Evolutionary conservation across 306 rosid genomes (phyloP).

Genomic region (Adenanthera pavonina): DNA sequence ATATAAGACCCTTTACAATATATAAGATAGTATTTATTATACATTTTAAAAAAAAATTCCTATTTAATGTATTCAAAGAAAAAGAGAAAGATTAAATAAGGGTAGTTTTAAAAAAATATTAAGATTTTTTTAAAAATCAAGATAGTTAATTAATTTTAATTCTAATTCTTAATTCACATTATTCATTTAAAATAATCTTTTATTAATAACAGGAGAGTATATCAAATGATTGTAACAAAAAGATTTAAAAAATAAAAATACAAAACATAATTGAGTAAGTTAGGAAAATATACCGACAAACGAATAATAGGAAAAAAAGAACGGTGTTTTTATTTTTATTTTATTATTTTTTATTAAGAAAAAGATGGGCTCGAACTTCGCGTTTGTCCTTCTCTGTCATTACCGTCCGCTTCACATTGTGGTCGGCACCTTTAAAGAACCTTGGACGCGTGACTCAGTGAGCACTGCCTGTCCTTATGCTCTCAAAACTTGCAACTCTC

Average conservation of each 20-base stretch:
- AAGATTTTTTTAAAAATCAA: too few species aligned
- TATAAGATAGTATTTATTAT: too few species aligned
- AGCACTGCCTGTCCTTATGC: constrained; percentile 27
- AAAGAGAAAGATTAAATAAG: too few species aligned
- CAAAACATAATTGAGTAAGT: background rate
- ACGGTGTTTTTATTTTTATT: background rate
- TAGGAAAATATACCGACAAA: background rate
- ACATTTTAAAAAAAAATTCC: too few species aligned
- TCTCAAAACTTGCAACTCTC: constrained; percentile 36
- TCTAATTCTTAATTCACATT: too few species aligned
- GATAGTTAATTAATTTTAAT: too few species aligned
- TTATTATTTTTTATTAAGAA: background rate
- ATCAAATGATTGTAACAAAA: too few species aligned
- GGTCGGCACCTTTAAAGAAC: constrained; percentile 60
- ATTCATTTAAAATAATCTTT: too few species aligned
- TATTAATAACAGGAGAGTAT: too few species aligned
- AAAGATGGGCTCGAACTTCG: constrained; percentile 13
- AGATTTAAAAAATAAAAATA: background rate
- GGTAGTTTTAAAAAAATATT: too few species aligned
- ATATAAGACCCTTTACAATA: too few species aligned
- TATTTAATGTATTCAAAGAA: too few species aligned
- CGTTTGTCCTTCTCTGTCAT: constrained; percentile 45
- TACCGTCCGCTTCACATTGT: constrained; percentile 44
- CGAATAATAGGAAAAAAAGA: background rate
- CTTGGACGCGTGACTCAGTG: constrained; percentile 46